phyloP scores from a whole-genome alignment of 441 rosid genomes.

The Erodium moschatum region DNA sequence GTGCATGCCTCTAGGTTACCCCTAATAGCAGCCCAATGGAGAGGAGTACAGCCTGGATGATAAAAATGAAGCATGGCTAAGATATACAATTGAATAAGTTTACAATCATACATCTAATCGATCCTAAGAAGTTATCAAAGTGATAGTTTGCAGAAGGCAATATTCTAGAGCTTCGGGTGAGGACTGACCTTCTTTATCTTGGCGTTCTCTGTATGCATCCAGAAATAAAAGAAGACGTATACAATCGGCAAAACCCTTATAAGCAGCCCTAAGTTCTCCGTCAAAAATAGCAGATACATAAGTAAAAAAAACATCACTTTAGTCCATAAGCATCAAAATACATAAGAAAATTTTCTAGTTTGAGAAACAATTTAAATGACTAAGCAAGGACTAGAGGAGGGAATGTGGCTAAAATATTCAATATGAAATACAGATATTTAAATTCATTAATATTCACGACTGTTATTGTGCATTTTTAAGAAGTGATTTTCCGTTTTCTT shows the following conservation, averaged over 20 bases:
- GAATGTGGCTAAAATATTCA: not conserved
- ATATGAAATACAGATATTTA: not conserved
- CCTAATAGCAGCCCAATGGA: conserved; percentile 96
- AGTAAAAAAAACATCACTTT: conserved; percentile 14
- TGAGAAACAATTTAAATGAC: not conserved
- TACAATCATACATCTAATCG: not conserved
- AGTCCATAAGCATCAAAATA: conserved; percentile 4
- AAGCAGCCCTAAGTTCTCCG: conserved; percentile 83
- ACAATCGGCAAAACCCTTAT: conserved; percentile 92
- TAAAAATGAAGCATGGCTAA: conserved; percentile 15
- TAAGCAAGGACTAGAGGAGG: not conserved
- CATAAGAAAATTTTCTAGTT: not conserved
- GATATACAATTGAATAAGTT: not conserved
- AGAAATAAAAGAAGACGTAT: conserved; percentile 82
- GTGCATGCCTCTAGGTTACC: conserved; percentile 98
- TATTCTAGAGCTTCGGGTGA: conserved; percentile 1
- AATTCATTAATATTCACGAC: not conserved
- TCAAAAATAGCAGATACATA: conserved; percentile 17
- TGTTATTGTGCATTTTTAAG: not conserved
- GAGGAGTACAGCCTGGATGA: conserved; percentile 75
- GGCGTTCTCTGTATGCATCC: conserved; percentile 82
- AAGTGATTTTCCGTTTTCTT: not conserved
- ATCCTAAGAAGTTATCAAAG: not conserved
- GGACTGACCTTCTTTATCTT: conserved; percentile 77
- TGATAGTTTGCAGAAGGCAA: not conserved